Evolutionary conservation across 768 basidiomycete genomes (phyloP).

Genomic region (Amanita exitialis): DNA sequence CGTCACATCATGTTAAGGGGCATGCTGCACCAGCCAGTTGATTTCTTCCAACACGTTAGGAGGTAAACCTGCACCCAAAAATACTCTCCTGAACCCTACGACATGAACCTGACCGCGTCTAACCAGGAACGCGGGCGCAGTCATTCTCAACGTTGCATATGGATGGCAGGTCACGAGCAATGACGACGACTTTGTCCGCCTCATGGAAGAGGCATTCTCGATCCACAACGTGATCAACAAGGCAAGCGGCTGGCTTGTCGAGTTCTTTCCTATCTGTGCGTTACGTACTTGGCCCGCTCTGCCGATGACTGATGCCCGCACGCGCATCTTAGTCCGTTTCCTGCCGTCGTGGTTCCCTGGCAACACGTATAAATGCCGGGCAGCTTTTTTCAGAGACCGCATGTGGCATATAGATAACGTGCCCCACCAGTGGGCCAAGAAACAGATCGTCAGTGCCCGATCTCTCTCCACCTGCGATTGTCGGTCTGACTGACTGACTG

Average conservation of each 20-base stretch:
- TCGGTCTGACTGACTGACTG: no score
- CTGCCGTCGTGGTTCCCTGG: slow-evolving; percentile 35
- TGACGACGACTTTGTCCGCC: slow-evolving; percentile 22
- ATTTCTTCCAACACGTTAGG: slow-evolving; percentile 18
- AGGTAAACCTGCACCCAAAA: slow-evolving; percentile 14
- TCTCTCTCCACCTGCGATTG: not conserved
- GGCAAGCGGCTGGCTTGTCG: slow-evolving; percentile 28
- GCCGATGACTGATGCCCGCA: not conserved
- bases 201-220: slow-evolving; percentile 21
- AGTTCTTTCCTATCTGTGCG: slow-evolving; percentile 28
- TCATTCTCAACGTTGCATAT: slow-evolving; percentile 28
- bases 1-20: slow-evolving; percentile 17
- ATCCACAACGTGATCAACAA: slow-evolving; percentile 14
- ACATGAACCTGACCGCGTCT: not conserved
- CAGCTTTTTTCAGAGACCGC: slow-evolving; percentile 9
- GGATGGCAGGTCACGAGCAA: slow-evolving; percentile 25
- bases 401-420: slow-evolving; percentile 14
- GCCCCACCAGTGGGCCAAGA: slow-evolving; percentile 23
- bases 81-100: not conserved
- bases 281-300: not conserved
- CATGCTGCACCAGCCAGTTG: slow-evolving; percentile 19
- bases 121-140: slow-evolving; percentile 22
- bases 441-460: slow-evolving; percentile 17
- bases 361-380: slow-evolving; percentile 26
- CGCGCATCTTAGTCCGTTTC: slow-evolving; percentile 21